Base-by-base conservation (phyloP, 352 stramenopile species). In the Thalassiosira delicatula region DNA sequence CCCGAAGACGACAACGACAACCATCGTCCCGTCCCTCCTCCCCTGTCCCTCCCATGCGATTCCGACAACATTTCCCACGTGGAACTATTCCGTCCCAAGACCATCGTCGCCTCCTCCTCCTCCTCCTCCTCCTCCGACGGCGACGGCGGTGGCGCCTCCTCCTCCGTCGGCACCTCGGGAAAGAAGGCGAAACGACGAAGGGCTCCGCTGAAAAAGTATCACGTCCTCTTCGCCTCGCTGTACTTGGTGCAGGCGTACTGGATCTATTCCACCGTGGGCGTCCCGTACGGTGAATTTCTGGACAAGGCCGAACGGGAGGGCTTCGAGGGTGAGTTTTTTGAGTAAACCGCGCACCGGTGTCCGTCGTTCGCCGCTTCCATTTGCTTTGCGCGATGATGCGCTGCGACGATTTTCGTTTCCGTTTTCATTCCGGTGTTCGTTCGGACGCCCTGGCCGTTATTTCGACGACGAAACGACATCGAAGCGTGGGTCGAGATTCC, bases 221-320 rank as follows among this genome's bases (percentile, higher is more conserved):
- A 91, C 84, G 32, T 91, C 9, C 11, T 91, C 8, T 93, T 93
- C 61, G 19, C 83, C 9, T 11, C 83, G 1, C 1, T 85, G 14
- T 91, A 91, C 33, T 17, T 91, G 2, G 79, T 89, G 61, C 88
- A 91, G 60, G 21, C 46, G 3, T 60, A 82, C 32, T 88, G 79
- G 70, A 62, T 90, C 7, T 35, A 72, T 9, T 77, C 69, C 0
- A 91, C 88, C 0, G 81, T 90, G 51, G 88, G 88, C 42, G 63
- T 90, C 35, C 89, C 89, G 0, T 94, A 94, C 65, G 73, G 69
- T 25, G 61, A 88, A 27, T 94, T 94, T 83, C 59, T 94, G 23
- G 83, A 89, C 79, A 92, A 92, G 81, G 89, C 87, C 3, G 89
- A 94, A 62, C 71, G 84, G 33, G 84, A 92, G 80, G 89, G 89